These are phyloP conservation scores for Coffea humblotiana DNA, from an alignment of 305 asterid genomes.

Conservation along the genomic window DNA sequence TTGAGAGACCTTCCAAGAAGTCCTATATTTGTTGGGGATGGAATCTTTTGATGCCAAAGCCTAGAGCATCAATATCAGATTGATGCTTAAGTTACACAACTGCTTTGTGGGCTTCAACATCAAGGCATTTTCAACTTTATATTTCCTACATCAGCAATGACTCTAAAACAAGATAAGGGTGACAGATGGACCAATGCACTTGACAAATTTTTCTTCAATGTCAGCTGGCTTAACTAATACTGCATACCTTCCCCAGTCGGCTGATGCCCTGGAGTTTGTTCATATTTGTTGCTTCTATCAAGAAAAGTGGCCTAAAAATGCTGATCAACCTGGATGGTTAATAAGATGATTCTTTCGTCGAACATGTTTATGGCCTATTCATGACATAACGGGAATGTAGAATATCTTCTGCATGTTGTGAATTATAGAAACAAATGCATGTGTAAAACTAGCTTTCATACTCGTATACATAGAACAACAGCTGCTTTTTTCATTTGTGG, in stretches of 20 bases:
- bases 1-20: conserved; percentile 1
- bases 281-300: neutral
- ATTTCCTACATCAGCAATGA: conserved; percentile 4
- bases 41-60: conserved; percentile 18
- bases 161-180: neutral
- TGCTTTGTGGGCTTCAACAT: conserved; percentile 5
- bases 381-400: neutral
- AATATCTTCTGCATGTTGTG: neutral
- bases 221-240: neutral
- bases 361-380: neutral
- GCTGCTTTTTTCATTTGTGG: neutral
- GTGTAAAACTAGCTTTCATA: neutral
- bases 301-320: neutral
- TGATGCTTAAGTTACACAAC: conserved; percentile 11
- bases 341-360: neutral
- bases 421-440: neutral
- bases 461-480: neutral
- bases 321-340: neutral
- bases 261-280: conserved; percentile 5
- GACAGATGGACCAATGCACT: neutral
- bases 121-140: conserved; percentile 16
- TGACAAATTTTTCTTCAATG: neutral
- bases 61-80: conserved; percentile 10
- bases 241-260: neutral
- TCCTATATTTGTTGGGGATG: neutral